A percentile compares a stretch with the other conserved stretches of the same genome.
Evolutionary conservation across 2,329 filamentous ascomycete species (phyloP).

Genomic region (Xylaria sp.): DNA sequence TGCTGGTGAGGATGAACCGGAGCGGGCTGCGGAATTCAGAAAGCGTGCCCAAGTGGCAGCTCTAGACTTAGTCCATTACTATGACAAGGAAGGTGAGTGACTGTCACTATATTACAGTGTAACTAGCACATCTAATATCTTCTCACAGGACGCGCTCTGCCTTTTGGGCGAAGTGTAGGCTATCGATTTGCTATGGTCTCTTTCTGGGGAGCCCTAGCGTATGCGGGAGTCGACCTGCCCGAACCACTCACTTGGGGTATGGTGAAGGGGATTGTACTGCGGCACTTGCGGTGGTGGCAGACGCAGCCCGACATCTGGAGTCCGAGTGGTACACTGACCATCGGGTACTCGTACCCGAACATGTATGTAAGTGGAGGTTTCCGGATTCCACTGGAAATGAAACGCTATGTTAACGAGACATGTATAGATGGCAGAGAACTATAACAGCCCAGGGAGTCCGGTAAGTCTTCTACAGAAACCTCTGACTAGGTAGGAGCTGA

Average conservation of each 20-base stretch:
- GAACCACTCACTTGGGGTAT: constrained; percentile 80
- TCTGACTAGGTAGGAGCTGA: constrained; percentile 5
- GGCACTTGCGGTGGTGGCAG: constrained; percentile 84
- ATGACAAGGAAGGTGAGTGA: constrained; percentile 68
- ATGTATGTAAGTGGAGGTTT: constrained; percentile 66
- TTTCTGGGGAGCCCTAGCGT: constrained; percentile 83
- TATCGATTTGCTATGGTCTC: constrained; percentile 90
- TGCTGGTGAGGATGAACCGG: constrained; percentile 72
- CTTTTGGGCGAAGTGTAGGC: constrained; percentile 80
- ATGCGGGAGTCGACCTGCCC: constrained; percentile 78
- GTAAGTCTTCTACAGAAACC: constrained; percentile 51
- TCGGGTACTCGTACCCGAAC: constrained; percentile 83
- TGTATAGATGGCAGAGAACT: constrained; percentile 79
- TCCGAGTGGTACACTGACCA: constrained; percentile 76
- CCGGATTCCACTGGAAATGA: background rate
- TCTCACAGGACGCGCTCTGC: constrained; percentile 69
- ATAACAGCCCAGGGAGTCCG: constrained; percentile 78
- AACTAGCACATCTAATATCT: constrained; percentile 13
- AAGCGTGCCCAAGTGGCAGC: constrained; percentile 74
- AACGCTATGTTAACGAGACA: constrained; percentile 28
- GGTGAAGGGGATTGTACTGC: constrained; percentile 78
- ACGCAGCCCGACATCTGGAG: constrained; percentile 80
- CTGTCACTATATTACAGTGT: constrained; percentile 4
- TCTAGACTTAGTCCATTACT: constrained; percentile 79
- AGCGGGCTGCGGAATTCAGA: constrained; percentile 75